Base-by-base conservation (phyloP, 2,329 filamentous ascomycete species). In the Paracamarosporium sp. region DNA sequence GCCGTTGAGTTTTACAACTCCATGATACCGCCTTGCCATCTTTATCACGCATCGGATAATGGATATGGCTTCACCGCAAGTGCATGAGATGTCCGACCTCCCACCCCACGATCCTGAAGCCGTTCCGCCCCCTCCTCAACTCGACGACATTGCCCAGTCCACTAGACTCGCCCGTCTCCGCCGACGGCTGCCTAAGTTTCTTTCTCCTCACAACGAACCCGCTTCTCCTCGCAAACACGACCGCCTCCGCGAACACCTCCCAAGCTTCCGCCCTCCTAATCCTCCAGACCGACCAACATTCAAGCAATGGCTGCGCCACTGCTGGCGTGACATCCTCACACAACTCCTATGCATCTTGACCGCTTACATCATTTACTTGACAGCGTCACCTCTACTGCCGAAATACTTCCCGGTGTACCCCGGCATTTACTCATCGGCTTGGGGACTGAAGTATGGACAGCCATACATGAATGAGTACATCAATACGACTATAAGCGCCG, bases 381-480 rank as follows among this genome's bases (percentile, higher is more conserved):
- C 65, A 8, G 79, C 83, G 12, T 40, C 52, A 3, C 88, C 88
- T 0, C 84, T 88, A 0, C 83, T 88, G 0, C 85, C 83, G 3
- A 83, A 87, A 15, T 88, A 85, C 2, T 91, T 91, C 69, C 65
- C 67, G 1, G 24, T 66, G 8, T 68, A 60, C 30, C 38, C 45
- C 0, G 65, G 63, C 22, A 53, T 70, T 2, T 52, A 62, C 40
- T 54, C 20, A 0, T 61, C 48, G 22, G 17, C 33, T 85, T 86
- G 58, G 60, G 66, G 67, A 1, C 9, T 68, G 11, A 57, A 89
- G 60, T 87, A 90, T 62, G 86, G 86, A 31, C 89, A 89, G 66
- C 88, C 88, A 0, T 75, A 88, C n/a, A 83, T 87, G 56, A 82
- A 84, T n/a, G 88, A 91, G 64, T 89, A 90, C 66, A 76, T 92